phyloP scores from a whole-genome alignment of 352 stramenopile species.

The Peronosclerospora sorghi region DNA sequence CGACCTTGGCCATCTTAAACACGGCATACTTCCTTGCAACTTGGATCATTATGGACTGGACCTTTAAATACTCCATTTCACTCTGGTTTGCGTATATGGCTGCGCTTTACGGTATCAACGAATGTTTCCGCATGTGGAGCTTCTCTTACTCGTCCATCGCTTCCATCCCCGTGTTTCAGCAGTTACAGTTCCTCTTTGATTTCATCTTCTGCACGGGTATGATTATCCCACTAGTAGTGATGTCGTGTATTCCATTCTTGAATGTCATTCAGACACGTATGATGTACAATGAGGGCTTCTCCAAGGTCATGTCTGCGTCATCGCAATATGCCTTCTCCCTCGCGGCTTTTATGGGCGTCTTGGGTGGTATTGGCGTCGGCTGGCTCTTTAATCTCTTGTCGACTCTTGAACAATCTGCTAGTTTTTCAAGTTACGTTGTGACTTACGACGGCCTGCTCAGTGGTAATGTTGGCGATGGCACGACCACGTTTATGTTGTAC shows the following conservation, averaged over 20 bases:
- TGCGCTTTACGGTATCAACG: slow-evolving; percentile 60
- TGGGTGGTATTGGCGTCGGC: slow-evolving; percentile 45
- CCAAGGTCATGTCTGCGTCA: slow-evolving; percentile 65
- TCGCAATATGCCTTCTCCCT: slow-evolving; percentile 73
- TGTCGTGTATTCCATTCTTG: slow-evolving; percentile 66
- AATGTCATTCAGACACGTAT: slow-evolving; percentile 77
- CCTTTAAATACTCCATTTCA: slow-evolving; percentile 29
- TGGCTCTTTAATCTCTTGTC: slow-evolving; percentile 61
- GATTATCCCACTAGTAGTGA: slow-evolving; percentile 51
- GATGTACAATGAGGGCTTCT: slow-evolving; percentile 84
- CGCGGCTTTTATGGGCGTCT: slow-evolving; percentile 49
- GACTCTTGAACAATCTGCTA: slow-evolving; percentile 48
- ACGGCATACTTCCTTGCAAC: slow-evolving; percentile 41
- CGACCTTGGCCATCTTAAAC: slow-evolving; percentile 18
- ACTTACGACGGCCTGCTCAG: slow-evolving; percentile 44
- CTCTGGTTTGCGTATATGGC: slow-evolving; percentile 58
- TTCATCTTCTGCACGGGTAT: slow-evolving; percentile 58
- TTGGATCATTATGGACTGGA: slow-evolving; percentile 27
- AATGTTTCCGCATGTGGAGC: slow-evolving; percentile 63
- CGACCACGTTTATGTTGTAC: slow-evolving; percentile 47
- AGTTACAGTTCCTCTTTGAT: slow-evolving; percentile 73
- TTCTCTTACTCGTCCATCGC: slow-evolving; percentile 50
- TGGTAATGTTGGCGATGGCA: slow-evolving; percentile 45
- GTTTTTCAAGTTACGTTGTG: slow-evolving; percentile 58
- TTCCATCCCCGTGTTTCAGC: slow-evolving; percentile 42